Percentiles rank a stretch among this genome's conserved stretches.
These are phyloP conservation scores for Neurospora pannonica DNA, from an alignment of 495 filamentous ascomycete species.

Conservation along the genomic window DNA sequence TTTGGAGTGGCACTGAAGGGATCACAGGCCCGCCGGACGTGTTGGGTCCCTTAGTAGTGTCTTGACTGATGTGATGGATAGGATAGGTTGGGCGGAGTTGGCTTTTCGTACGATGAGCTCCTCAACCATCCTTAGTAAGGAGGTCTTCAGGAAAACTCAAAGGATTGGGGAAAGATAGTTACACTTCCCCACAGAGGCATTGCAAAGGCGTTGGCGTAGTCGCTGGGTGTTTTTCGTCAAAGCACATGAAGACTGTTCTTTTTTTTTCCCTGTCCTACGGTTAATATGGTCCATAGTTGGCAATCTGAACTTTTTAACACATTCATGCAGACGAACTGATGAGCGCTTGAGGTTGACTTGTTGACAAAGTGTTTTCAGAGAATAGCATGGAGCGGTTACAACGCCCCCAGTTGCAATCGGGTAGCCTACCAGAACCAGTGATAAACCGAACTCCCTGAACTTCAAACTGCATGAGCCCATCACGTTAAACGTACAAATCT, in stretches of 20 bases:
- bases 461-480: not conserved
- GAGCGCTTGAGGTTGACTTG: not conserved
- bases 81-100: not conserved
- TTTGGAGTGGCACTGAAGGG: not conserved
- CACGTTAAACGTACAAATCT: not conserved
- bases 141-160: not conserved
- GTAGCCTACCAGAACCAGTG: not conserved
- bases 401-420: not conserved
- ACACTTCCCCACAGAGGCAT: not conserved
- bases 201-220: not conserved
- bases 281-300: not conserved
- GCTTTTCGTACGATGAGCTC: not conserved
- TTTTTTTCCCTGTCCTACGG: not conserved
- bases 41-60: not conserved
- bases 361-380: not conserved
- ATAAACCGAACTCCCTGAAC: not conserved
- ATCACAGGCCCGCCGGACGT: not conserved
- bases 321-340: not conserved
- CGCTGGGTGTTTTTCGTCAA: not conserved
- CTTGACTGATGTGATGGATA: not conserved
- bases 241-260: not conserved
- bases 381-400: not conserved
- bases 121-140: not conserved
- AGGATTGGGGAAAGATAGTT: not conserved
- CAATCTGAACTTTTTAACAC: not conserved